These are phyloP conservation scores for Xylaria sp. DNA, from an alignment of 2,329 filamentous ascomycete genomes.

Conservation along the genomic window DNA sequence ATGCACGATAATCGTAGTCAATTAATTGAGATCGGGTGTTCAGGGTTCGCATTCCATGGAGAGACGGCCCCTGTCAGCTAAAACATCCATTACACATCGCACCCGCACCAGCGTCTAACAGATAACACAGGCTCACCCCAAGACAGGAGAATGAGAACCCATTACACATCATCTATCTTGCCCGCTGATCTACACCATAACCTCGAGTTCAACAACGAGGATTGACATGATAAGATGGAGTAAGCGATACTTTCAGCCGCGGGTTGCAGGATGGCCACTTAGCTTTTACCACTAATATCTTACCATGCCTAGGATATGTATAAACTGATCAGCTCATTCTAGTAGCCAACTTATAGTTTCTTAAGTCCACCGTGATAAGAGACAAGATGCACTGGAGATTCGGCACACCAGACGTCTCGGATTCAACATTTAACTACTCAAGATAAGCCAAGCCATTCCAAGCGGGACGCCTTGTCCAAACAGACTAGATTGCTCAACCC, in stretches of 20 bases:
- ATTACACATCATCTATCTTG: slow-evolving; percentile 7
- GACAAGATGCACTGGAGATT: not conserved
- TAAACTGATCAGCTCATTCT: slow-evolving; percentile 6
- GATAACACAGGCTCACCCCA: not conserved
- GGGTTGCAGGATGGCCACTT: not conserved
- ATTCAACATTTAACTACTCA: not conserved
- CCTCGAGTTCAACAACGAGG: slow-evolving; percentile 1
- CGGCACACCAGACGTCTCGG: not conserved
- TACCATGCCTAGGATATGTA: not conserved
- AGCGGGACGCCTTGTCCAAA: not conserved
- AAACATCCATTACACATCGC: slow-evolving; percentile 5
- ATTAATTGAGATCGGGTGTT: slow-evolving; percentile 1
- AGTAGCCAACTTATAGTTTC: slow-evolving; percentile 2
- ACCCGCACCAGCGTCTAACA: slow-evolving; percentile 6
- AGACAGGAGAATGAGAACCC: slow-evolving; percentile 11
- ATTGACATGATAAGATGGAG: not conserved
- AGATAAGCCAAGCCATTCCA: not conserved
- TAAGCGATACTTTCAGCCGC: slow-evolving; percentile 7
- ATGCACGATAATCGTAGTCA: slow-evolving; percentile 9
- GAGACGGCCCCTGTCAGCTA: slow-evolving; percentile 2
- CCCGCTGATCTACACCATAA: slow-evolving; percentile 3
- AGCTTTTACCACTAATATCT: not conserved
- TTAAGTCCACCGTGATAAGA: not conserved
- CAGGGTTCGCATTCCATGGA: slow-evolving; percentile 3
- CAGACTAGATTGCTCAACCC: not conserved